These are phyloP conservation scores for Fusarium sp. DNA, from an alignment of 2,329 filamentous ascomycete genomes.

Conservation along the genomic window DNA sequence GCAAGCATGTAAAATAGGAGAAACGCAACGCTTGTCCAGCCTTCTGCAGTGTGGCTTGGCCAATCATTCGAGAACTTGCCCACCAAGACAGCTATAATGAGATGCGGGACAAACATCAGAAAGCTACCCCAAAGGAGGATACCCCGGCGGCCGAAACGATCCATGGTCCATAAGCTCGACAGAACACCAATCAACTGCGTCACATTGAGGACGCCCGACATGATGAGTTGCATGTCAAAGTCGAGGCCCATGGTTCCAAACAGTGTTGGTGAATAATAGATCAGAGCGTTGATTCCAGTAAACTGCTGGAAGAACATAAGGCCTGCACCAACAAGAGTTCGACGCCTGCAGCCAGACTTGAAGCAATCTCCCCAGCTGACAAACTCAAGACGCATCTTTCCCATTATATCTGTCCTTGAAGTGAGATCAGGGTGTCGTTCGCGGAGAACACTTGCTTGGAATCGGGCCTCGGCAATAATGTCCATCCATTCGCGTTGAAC, in stretches of 20 bases:
- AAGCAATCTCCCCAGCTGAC: constrained; percentile 61
- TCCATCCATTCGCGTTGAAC: constrained; percentile 40
- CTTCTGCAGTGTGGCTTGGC: constrained; percentile 38
- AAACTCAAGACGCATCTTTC: constrained; percentile 57
- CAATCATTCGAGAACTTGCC: constrained; percentile 38
- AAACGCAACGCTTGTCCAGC: constrained; percentile 45
- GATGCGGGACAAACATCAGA: constrained; percentile 41
- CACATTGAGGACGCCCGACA: constrained; percentile 46
- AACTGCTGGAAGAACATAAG: constrained; percentile 66
- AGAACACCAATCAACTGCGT: constrained; percentile 49
- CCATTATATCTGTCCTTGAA: constrained; percentile 45
- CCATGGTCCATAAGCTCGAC: constrained; percentile 56
- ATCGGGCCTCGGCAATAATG: constrained; percentile 39
- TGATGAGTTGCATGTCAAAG: constrained; percentile 45
- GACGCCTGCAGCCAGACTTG: constrained; percentile 57
- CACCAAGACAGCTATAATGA: constrained; percentile 42
- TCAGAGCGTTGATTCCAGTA: constrained; percentile 53
- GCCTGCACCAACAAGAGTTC: constrained; percentile 56
- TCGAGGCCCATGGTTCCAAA: constrained; percentile 63
- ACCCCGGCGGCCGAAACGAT: constrained; percentile 40
- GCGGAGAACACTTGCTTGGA: constrained; percentile 42
- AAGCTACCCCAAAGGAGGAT: constrained; percentile 41
- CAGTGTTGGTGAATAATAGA: constrained; percentile 68
- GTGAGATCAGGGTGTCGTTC: constrained; percentile 47
- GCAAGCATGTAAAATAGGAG: constrained; percentile 64